These are phyloP conservation scores for Potentilla sterilis DNA, from an alignment of 306 rosid species.

Conservation along the genomic window DNA sequence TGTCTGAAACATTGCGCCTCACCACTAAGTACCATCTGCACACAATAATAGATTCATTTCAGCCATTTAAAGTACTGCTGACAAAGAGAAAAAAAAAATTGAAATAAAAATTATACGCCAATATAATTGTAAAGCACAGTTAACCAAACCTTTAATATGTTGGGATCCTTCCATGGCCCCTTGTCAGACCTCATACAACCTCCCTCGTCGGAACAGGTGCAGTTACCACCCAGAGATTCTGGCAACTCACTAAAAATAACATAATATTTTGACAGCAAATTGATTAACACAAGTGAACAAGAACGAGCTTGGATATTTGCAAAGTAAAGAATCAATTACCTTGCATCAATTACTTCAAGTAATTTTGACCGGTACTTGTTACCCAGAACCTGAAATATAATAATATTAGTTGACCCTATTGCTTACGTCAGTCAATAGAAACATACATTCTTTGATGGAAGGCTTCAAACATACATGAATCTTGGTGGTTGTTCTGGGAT, in stretches of 20 bases:
- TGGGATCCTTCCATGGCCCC: conserved; percentile 91
- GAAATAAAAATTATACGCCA: conserved; percentile 10
- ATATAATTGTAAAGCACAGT: conserved; percentile 11
- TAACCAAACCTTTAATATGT: conserved; percentile 62
- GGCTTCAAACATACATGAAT: conserved; percentile 66
- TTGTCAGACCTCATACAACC: conserved; percentile 88
- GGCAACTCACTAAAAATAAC: conserved; percentile 75
- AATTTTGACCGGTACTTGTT: conserved; percentile 72
- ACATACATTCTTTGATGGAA: conserved; percentile 13
- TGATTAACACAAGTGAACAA: conserved; percentile 13
- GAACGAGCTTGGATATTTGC: conserved; percentile 17
- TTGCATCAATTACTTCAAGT: conserved; percentile 70
- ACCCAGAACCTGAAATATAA: conserved; percentile 72
- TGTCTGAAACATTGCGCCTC: conserved; percentile 68
- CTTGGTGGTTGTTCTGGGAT: conserved; percentile 75
- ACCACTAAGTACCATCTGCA: conserved; percentile 72
- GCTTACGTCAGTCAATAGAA: conserved; percentile 16
- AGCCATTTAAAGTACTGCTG: conserved; percentile 23
- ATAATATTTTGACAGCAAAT: conserved; percentile 21
- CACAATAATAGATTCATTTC: conserved; percentile 17
- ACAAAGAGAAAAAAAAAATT: conserved; percentile 11
- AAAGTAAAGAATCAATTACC: conserved; percentile 45
- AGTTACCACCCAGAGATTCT: conserved; percentile 78
- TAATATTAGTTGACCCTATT: conserved; percentile 23
- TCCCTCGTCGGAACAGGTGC: conserved; percentile 70